Evolutionary conservation across 2,329 filamentous ascomycete species (phyloP).

Genomic region (Chrysosphaeria jannelii): DNA sequence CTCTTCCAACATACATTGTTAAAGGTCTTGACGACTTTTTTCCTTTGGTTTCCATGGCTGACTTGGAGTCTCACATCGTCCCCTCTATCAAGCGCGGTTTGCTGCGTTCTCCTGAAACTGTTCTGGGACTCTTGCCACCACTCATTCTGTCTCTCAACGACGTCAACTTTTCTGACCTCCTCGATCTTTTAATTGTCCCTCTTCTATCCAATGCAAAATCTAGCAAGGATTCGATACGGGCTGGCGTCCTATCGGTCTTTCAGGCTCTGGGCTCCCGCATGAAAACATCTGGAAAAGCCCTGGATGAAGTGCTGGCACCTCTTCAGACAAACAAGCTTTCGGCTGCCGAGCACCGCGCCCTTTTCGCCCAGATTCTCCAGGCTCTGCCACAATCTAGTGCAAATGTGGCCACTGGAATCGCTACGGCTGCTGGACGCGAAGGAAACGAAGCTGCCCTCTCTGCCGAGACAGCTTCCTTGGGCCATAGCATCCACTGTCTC

Average conservation of each 20-base stretch:
- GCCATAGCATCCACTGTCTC: slow-evolving; percentile 33
- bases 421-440: slow-evolving; percentile 47
- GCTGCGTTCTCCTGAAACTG: slow-evolving; percentile 66
- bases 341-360: slow-evolving; percentile 53
- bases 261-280: slow-evolving; percentile 29
- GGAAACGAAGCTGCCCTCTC: slow-evolving; percentile 59
- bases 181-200: slow-evolving; percentile 55
- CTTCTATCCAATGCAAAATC: slow-evolving; percentile 79
- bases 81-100: slow-evolving; percentile 71
- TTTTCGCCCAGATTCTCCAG: slow-evolving; percentile 56
- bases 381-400: slow-evolving; percentile 26
- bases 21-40: slow-evolving; percentile 62
- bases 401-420: slow-evolving; percentile 35
- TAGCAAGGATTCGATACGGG: slow-evolving; percentile 48
- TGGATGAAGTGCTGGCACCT: slow-evolving; percentile 49
- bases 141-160: slow-evolving; percentile 34
- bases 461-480: slow-evolving; percentile 43
- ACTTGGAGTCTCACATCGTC: slow-evolving; percentile 45
- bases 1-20: slow-evolving; percentile 41
- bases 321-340: slow-evolving; percentile 63
- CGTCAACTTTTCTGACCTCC: slow-evolving; percentile 48
- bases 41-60: slow-evolving; percentile 39
- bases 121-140: slow-evolving; percentile 49
- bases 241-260: slow-evolving; percentile 48
- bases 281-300: slow-evolving; percentile 29